phyloP scores from a whole-genome alignment of 768 basidiomycete genomes.

The Leccinum aurantiacum region DNA sequence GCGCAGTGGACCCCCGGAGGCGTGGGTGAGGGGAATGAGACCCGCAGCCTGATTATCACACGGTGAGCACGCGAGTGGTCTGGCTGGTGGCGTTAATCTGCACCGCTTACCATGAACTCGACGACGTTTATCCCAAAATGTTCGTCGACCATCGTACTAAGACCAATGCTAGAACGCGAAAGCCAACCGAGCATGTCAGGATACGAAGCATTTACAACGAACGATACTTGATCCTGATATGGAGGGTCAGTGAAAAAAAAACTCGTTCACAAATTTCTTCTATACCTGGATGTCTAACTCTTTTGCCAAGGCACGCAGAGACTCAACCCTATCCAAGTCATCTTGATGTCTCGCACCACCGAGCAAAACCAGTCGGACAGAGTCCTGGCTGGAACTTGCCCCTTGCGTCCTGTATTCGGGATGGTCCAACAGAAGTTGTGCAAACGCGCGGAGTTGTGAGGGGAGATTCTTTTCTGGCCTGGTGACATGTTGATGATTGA shows the following conservation, averaged over 20 bases:
- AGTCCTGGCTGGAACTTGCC: slow-evolving; percentile 17
- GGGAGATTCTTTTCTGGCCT: slow-evolving; percentile 96
- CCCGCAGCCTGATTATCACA: slow-evolving; percentile 74
- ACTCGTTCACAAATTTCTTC: not conserved
- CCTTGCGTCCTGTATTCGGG: slow-evolving; percentile 50
- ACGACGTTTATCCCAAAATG: slow-evolving; percentile 99
- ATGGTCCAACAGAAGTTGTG: slow-evolving; percentile 51
- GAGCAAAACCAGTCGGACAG: slow-evolving; percentile 68
- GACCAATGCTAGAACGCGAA: slow-evolving; percentile 72
- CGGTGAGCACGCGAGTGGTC: slow-evolving; percentile 12
- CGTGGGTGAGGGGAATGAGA: slow-evolving; percentile 87
- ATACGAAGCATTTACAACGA: slow-evolving; percentile 84
- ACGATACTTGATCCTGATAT: slow-evolving; percentile 63
- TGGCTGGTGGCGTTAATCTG: not conserved
- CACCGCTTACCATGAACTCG: slow-evolving; percentile 82
- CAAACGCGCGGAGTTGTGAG: slow-evolving; percentile 72
- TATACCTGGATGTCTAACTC: slow-evolving; percentile 66
- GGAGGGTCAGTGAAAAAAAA: slow-evolving; percentile 3
- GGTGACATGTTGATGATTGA: not conserved
- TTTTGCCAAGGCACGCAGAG: slow-evolving; percentile 54
- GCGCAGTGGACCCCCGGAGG: slow-evolving; percentile 86
- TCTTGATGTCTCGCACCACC: slow-evolving; percentile 82
- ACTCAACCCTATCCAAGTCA: slow-evolving; percentile 69
- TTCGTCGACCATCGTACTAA: slow-evolving; percentile 98
- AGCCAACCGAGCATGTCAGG: slow-evolving; percentile 68